Evolutionary conservation across 2,329 filamentous ascomycete genomes (phyloP).

Genomic region (Arthrobotrys iridis): DNA sequence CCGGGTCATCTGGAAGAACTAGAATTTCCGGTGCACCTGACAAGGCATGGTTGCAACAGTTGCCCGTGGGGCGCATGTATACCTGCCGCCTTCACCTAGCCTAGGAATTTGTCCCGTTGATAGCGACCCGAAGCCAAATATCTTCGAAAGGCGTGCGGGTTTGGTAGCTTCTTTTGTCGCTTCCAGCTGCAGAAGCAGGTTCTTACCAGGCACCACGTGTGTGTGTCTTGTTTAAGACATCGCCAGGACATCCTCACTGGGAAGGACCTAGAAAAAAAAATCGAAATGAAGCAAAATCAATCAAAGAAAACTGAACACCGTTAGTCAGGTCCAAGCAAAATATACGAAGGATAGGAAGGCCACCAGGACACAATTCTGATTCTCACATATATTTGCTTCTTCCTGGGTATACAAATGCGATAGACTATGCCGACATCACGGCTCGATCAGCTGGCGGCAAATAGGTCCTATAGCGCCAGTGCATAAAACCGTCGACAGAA

Average conservation of each 20-base stretch:
- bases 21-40: slow-evolving; percentile 35
- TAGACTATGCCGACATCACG: slow-evolving; percentile 6
- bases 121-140: slow-evolving; percentile 34
- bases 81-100: slow-evolving; percentile 21
- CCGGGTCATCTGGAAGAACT: slow-evolving; percentile 40
- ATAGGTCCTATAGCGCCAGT: slow-evolving; percentile 19
- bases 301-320: background rate
- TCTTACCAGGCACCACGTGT: slow-evolving; percentile 53
- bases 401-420: background rate
- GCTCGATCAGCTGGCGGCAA: slow-evolving; percentile 2
- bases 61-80: slow-evolving; percentile 33
- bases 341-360: slow-evolving; percentile 26
- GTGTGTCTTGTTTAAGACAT: slow-evolving; percentile 46
- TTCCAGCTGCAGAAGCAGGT: slow-evolving; percentile 52
- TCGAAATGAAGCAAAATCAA: slow-evolving; percentile 8
- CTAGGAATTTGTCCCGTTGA: slow-evolving; percentile 19
- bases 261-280: slow-evolving; percentile 37
- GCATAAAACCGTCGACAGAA: slow-evolving; percentile 28
- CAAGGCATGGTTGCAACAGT: slow-evolving; percentile 25
- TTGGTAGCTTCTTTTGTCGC: slow-evolving; percentile 54
- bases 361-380: background rate
- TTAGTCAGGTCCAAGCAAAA: background rate
- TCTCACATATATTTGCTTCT: slow-evolving; percentile 43
- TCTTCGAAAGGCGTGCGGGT: slow-evolving; percentile 14
- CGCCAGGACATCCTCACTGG: slow-evolving; percentile 18